Evolutionary conservation across 1,284 basidiomycete species (phyloP).

Genomic region (Cryptococcus sp.): DNA sequence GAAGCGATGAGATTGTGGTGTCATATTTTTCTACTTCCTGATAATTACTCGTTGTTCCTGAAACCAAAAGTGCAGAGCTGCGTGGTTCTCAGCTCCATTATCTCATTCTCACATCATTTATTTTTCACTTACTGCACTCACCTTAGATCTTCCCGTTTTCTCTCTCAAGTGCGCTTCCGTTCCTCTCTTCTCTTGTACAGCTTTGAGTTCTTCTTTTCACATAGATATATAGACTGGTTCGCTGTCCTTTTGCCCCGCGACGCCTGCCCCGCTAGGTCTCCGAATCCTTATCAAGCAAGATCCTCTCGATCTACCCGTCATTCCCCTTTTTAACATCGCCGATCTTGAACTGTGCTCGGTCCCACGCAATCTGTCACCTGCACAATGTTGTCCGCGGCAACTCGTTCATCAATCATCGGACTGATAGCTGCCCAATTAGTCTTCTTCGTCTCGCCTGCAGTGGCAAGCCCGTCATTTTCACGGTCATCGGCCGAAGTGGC

Average conservation of each 20-base stretch:
- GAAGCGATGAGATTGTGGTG: too few species aligned
- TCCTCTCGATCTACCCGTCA: too few species aligned
- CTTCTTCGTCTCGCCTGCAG: conserved; percentile 5
- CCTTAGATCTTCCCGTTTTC: too few species aligned
- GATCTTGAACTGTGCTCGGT: too few species aligned
- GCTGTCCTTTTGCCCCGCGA: too few species aligned
- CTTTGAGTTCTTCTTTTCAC: not conserved
- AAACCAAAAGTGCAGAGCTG: too few species aligned
- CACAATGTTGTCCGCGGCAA: not conserved
- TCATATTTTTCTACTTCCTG: too few species aligned
- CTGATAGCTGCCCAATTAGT: conserved; percentile 20
- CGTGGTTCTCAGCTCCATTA: too few species aligned
- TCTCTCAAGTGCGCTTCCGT: not conserved
- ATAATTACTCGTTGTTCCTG: too few species aligned
- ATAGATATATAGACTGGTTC: not conserved
- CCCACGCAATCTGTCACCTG: not conserved
- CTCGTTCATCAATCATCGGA: conserved; percentile 13
- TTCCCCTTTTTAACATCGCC: not conserved
- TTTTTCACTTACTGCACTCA: not conserved
- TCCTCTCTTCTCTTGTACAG: not conserved
- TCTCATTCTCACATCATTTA: too few species aligned
- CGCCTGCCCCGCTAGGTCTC: too few species aligned
- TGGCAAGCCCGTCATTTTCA: conserved; percentile 2
- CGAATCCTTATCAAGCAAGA: too few species aligned
- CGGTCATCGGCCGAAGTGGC: not conserved